These are phyloP conservation scores for Daldinia loculata DNA, from an alignment of 495 filamentous ascomycete species.

Conservation along the genomic window DNA sequence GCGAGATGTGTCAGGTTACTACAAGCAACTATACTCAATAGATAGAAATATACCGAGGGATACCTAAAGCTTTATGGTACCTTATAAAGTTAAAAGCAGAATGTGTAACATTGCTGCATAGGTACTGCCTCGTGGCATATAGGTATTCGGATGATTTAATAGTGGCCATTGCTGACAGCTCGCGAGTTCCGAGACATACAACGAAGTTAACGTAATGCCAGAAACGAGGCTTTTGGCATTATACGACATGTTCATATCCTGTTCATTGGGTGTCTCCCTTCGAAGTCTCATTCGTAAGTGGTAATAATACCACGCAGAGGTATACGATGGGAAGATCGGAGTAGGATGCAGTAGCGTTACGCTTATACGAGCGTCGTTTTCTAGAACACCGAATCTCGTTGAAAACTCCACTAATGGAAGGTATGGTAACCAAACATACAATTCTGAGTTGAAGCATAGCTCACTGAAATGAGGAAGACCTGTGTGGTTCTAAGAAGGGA, in stretches of 20 bases:
- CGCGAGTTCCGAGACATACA: neutral
- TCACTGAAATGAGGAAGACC: neutral
- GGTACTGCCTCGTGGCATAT: neutral
- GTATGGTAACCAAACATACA: neutral
- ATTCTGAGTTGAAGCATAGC: neutral
- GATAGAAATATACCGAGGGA: neutral
- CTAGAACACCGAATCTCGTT: neutral
- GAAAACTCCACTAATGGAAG: neutral
- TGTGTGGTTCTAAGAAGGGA: neutral
- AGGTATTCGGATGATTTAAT: neutral
- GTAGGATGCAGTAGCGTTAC: neutral
- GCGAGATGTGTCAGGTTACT: neutral
- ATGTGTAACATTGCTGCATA: neutral
- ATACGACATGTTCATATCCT: neutral
- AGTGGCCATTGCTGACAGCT: neutral
- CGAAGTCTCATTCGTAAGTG: too few species aligned
- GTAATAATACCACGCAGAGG: neutral
- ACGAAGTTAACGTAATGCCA: neutral
- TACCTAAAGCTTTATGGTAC: neutral
- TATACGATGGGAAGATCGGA: neutral
- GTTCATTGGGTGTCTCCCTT: neutral
- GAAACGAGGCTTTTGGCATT: neutral
- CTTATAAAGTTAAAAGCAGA: neutral
- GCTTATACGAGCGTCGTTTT: neutral
- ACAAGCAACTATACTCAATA: neutral